Evolutionary conservation across 495 filamentous ascomycete genomes (phyloP).

Genomic region (Penicillium ochrochloron): DNA sequence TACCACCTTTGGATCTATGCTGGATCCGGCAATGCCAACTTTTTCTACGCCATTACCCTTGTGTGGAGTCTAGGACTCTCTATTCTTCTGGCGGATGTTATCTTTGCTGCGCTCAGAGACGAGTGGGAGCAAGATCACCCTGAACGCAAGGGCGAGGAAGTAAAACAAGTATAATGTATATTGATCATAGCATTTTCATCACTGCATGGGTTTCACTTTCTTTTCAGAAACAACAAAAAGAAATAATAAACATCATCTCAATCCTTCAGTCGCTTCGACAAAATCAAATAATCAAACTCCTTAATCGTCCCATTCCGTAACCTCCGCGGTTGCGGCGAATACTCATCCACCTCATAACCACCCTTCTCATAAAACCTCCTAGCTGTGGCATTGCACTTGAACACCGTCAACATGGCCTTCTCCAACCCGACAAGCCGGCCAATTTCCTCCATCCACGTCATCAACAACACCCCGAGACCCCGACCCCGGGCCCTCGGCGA

Average conservation of each 20-base stretch:
- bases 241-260: conserved; percentile 9
- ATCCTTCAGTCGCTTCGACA: conserved; percentile 61
- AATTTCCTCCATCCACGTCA: conserved; percentile 48
- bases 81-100: conserved; percentile 75
- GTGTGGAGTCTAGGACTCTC: conserved; percentile 93
- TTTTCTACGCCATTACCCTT: conserved; percentile 98
- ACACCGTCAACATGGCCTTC: conserved; percentile 88
- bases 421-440: conserved; percentile 53
- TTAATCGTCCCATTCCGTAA: conserved; percentile 68
- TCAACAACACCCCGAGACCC: conserved; percentile 47
- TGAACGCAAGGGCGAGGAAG: conserved; percentile 84
- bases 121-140: conserved; percentile 94
- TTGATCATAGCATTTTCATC: conserved; percentile 18
- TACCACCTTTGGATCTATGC: conserved; percentile 99
- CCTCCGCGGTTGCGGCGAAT: conserved; percentile 63
- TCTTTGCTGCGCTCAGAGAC: conserved; percentile 88
- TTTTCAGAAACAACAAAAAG: conserved; percentile 11
- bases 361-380: conserved; percentile 67
- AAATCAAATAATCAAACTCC: conserved; percentile 69
- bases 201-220: background rate
- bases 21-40: conserved; percentile 96
- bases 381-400: conserved; percentile 66
- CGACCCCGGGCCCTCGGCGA: conserved; percentile 53
- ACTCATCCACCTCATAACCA: conserved; percentile 71
- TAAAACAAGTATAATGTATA: conserved; percentile 73